Evolutionary conservation across 306 rosid genomes (phyloP), one percentile per base, ranked within the genome.

Genomic region (Abrus pulchellus): DNA sequence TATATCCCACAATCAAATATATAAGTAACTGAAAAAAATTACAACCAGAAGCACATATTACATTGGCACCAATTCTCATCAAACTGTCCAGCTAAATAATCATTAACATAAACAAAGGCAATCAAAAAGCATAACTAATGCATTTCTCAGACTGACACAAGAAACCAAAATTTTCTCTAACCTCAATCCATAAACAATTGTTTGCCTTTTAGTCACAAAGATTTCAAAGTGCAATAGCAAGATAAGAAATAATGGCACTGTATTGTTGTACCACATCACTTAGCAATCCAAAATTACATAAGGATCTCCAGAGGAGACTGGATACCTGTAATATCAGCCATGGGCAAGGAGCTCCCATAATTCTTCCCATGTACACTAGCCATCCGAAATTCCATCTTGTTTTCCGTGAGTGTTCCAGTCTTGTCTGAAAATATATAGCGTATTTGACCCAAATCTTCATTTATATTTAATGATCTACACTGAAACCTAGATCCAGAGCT

Each of bases 371-470:
- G 67, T 54, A 94, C 85, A 75, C 99, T 93, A 41, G 99, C 99
- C 85, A 90, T 88, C 82, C 32, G 90, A 79, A 96, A 96, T 86
- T 92, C 99, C 99, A 96, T 96, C 81, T 92, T 96, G 86, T 96
- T 96, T 87, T 96, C 98, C 3, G 99, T 96, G 9, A 96, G 92
- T 12, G 99, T 96, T 81, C 99, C 99, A 1, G 99, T 96, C 88
- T 96, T 96, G 85, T 96, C 99, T 32, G 99, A 93, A 84, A 96
- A 96, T 32, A 96, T 53, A 36, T 96, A 96, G 56, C 97, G 93
- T 68, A 96, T 92, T 82, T 93, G 99, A 56, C 99, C 99, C 86
- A 96, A 86, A 88, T 96, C 99, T 84, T 96, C 99, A 78, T 96
- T 96, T 57, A 96, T 96, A 77, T 96, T 96, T 77, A 96, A 84